Evolutionary conservation across 129 eudicot genomes (phyloP), one percentile per base, ranked within the genome.

Genomic region (Tanacetum coccineum): DNA sequence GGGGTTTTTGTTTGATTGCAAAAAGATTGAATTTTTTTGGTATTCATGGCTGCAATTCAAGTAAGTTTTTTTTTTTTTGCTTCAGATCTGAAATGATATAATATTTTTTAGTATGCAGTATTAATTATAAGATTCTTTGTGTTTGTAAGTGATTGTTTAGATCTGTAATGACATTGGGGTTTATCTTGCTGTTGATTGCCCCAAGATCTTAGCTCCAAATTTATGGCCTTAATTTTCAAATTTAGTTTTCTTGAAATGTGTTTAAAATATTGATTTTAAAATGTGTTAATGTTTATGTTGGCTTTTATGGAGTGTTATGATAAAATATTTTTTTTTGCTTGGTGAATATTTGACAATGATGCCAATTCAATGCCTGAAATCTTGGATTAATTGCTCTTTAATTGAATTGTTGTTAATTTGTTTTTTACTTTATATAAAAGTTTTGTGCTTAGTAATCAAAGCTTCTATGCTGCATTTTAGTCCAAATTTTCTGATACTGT

Each of bases 71-170:
- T 39, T 9, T 25, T 12, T 40, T 20, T 4, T 13, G n/a, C n/a
- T 75, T 59, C 70, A 76, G 80, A 76, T 76, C 75, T 76, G 80
- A 62, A 62, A 69, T 63, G 60, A 60, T 76, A 51, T 69, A 42
- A 7, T 36, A 6, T 7, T 30, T 22, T 36, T 36, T 6, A 36
- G 25, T 50, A 50, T 62, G 61, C 45, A 42, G 13, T 50, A 68
- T 61, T 68, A 51, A 52, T 62, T 54, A 46, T 4, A 73, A 68
- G 47, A 66, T 58, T 66, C 61, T 64, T 74, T 64, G 62, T 64
- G 74, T 75, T 65, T 68, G 49, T 21, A 56, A 72, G 42, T 51
- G 75, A 22, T 56, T 62, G 14, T 73, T 71, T 71, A 76, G 88
- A 82, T 86, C 86, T 73, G 67, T 57, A 57, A 30, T 71, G 77